A percentile compares a stretch with the other conserved stretches of the same genome.
phyloP scores from a whole-genome alignment of 176 grass and related monocot genomes.

The Hordeum marinum region DNA sequence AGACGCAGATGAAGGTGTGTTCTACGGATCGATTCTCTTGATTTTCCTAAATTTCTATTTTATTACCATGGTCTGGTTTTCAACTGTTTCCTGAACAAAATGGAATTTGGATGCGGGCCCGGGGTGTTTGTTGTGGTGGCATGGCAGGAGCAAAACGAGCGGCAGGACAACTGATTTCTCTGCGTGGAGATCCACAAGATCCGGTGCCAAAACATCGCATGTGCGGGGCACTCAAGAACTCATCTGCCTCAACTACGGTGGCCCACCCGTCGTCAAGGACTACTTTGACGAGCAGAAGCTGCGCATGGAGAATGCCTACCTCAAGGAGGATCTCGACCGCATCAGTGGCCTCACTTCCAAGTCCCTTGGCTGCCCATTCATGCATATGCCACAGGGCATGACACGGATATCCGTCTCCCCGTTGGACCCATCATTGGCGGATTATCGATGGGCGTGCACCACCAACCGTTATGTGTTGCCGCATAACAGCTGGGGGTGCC shows the following conservation, averaged over 20 bases:
- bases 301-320: slow-evolving; percentile 72
- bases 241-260: slow-evolving; percentile 78
- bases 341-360: slow-evolving; percentile 60
- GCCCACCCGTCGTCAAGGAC: slow-evolving; percentile 60
- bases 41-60: no score
- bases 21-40: no score
- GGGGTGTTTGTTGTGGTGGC: not conserved
- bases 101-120: not conserved
- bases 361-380: slow-evolving; percentile 73
- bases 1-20: slow-evolving; percentile 87
- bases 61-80: not conserved
- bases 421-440: slow-evolving; percentile 40
- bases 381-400: slow-evolving; percentile 51
- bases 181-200: slow-evolving; percentile 91
- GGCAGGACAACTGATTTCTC: slow-evolving; percentile 77
- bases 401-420: slow-evolving; percentile 40
- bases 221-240: slow-evolving; percentile 81
- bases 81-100: not conserved
- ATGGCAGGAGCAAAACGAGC: slow-evolving; percentile 70
- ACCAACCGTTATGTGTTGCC: not conserved
- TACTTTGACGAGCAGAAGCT: slow-evolving; percentile 98
- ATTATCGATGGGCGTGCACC: not conserved
- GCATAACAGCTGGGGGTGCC: no score
- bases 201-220: slow-evolving; percentile 95
- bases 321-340: slow-evolving; percentile 73